Evolutionary conservation across 306 rosid species (phyloP).

Genomic region (Luffa aegyptiaca): DNA sequence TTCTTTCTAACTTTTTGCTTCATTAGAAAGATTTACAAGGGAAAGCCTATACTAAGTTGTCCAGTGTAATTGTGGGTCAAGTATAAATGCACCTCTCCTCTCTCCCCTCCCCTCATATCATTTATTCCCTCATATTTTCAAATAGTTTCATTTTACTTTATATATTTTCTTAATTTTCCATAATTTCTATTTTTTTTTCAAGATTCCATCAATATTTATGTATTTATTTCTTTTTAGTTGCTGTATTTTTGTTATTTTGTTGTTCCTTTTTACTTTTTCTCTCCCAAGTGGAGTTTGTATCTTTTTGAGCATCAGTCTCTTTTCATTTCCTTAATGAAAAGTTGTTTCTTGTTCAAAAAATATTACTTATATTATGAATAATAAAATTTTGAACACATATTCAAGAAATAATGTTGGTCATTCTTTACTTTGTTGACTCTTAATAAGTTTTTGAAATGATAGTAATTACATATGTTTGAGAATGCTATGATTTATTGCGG

Average conservation of each 20-base stretch:
- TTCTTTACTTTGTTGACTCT: background rate
- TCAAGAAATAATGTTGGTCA: background rate
- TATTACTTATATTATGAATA: too few species aligned
- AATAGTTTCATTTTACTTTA: background rate
- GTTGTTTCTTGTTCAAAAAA: too few species aligned
- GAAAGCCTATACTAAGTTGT: background rate
- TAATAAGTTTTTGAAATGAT: background rate
- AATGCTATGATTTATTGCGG: background rate
- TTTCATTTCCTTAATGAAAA: too few species aligned
- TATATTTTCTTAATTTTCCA: background rate
- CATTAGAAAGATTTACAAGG: background rate
- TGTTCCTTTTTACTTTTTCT: too few species aligned
- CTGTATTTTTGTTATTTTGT: too few species aligned
- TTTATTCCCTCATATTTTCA: background rate
- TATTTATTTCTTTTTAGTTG: too few species aligned
- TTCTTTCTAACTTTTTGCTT: background rate
- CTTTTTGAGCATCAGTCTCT: too few species aligned
- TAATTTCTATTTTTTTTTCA: too few species aligned
- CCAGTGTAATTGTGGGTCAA: background rate
- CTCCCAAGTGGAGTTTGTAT: too few species aligned
- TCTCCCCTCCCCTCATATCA: too few species aligned
- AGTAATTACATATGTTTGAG: background rate
- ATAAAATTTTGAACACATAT: too few species aligned
- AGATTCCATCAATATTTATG: too few species aligned
- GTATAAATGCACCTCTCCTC: background rate